Base-by-base conservation (phyloP, 2,329 filamentous ascomycete genomes). In the Colletotrichum tamarilloi region DNA sequence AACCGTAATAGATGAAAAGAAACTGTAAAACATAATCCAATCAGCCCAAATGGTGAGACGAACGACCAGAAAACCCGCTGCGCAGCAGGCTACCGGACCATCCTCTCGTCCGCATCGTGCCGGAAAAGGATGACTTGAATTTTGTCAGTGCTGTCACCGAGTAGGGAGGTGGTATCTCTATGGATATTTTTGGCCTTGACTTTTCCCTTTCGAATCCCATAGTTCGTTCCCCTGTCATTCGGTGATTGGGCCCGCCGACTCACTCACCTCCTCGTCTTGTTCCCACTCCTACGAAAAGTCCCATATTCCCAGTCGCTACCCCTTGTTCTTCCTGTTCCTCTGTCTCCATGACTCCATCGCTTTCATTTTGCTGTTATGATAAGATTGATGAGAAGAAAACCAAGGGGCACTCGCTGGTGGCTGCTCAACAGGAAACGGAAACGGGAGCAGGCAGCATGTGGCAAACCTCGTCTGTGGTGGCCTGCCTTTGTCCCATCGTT, bases 401-500 rank as follows among this genome's bases (percentile, higher is more conserved):
- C 26, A 56, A 30, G 30, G n/a, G 16, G 57, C 57, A 62, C 26
- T 62, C 42, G 35, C 66, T 60, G 22, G 8, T n/a, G 16, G 30
- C 7, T 28, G 46, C 60, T 19, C 55, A 62, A 64, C 67, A 67
- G 32, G 62, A 12, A 66, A 49, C 71, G 67, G 67, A 71, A 62
- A 57, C 67, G 67, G 71, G 46, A 38, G 22, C 38, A 32, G 57
- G 28, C 42, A 68, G 46, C 67, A 52, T 68, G 67, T 71, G 71
- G 67, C 67, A 73, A 70, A 42, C 55, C 56, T 57, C 49, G n/a
- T 49, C 19, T 62, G 30, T n/a, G 38, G 1, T 19, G 38, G 38
- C 38, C 14, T 30, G 67, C 28, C 71, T 73, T 71, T 73, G 67
- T 73, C 67, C 62, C 56, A 67, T 62, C 63, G 71, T 73, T 73